Evolutionary conservation across 352 stramenopile genomes (phyloP).

Genomic region (Discostella stelligera): DNA sequence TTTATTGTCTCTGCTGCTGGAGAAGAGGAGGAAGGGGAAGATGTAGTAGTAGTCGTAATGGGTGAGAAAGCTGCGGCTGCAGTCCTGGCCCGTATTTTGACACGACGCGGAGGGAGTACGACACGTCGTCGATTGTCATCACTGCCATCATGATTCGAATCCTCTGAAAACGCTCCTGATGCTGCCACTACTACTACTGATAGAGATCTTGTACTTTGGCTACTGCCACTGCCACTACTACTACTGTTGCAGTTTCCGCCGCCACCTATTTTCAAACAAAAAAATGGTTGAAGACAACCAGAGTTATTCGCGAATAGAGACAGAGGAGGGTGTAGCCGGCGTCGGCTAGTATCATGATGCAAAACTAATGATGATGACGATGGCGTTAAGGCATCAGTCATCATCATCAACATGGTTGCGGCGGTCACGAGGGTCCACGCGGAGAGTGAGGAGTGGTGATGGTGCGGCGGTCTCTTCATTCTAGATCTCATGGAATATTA

Average conservation of each 20-base stretch:
- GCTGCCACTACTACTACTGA: background rate
- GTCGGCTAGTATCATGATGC: too few species aligned
- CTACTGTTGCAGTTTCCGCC: background rate
- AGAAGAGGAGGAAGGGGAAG: background rate
- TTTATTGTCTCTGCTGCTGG: background rate
- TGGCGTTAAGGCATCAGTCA: background rate
- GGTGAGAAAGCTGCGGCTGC: background rate
- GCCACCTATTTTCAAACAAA: background rate
- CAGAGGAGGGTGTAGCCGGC: too few species aligned
- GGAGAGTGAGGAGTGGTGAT: background rate
- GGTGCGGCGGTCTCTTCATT: too few species aligned
- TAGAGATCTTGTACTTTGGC: background rate
- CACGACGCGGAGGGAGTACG: background rate
- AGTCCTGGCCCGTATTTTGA: conserved; percentile 5
- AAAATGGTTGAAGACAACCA: background rate
- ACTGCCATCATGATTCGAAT: background rate
- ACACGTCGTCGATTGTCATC: background rate
- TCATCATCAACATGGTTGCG: background rate
- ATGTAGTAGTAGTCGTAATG: background rate
- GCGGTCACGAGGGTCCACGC: background rate
- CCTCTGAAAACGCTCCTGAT: background rate
- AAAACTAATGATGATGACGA: background rate
- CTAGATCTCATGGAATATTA: too few species aligned
- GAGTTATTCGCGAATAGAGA: too few species aligned
- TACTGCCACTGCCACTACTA: background rate